Conservation (phyloP, 2,329 filamentous ascomycete genomes). For the Monosporascus sp. region DNA sequence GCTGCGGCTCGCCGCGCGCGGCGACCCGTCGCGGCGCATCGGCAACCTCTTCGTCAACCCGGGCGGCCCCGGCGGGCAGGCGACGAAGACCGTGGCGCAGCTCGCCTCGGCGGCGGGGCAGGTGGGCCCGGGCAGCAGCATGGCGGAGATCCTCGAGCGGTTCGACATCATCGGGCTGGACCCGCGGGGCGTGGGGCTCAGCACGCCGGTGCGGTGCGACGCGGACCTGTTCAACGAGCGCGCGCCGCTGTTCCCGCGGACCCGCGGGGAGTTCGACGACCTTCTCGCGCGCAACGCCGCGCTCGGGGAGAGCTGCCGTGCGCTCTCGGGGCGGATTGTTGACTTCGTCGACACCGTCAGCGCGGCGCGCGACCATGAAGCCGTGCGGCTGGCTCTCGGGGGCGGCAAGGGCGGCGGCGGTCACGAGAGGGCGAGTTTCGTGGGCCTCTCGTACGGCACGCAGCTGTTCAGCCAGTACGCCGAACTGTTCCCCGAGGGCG, state of each 20-base stretch:
- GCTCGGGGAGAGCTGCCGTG: slow-evolving; percentile 33
- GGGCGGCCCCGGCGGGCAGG: slow-evolving; percentile 33
- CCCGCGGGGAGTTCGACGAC: slow-evolving; percentile 29
- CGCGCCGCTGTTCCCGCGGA: slow-evolving; percentile 31
- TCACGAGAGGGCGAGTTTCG: slow-evolving; percentile 21
- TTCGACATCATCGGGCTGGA: slow-evolving; percentile 41
- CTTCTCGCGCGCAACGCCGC: slow-evolving; percentile 33
- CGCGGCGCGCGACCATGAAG: slow-evolving; percentile 25
- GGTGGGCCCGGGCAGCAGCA: slow-evolving; percentile 13
- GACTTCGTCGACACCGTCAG: slow-evolving; percentile 37
- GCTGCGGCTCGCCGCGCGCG: slow-evolving; percentile 16
- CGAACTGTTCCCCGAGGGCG: slow-evolving; percentile 36
- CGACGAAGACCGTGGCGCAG: slow-evolving; percentile 15
- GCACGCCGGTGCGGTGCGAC: slow-evolving; percentile 35
- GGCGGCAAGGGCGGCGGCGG: slow-evolving; percentile 10
- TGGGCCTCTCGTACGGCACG: slow-evolving; percentile 41
- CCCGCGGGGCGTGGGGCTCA: slow-evolving; percentile 37
- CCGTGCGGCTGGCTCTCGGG: slow-evolving; percentile 24
- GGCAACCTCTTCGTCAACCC: slow-evolving; percentile 38
- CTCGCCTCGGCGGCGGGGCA: slow-evolving; percentile 7
- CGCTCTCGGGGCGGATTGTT: slow-evolving; percentile 33
- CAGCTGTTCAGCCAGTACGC: slow-evolving; percentile 39
- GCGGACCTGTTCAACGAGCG: slow-evolving; percentile 30
- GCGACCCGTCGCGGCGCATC: slow-evolving; percentile 19
- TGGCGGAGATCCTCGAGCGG: slow-evolving; percentile 15